These are phyloP conservation scores for Lachnellula occidentalis DNA, from an alignment of 2,329 filamentous ascomycete genomes.

Conservation along the genomic window DNA sequence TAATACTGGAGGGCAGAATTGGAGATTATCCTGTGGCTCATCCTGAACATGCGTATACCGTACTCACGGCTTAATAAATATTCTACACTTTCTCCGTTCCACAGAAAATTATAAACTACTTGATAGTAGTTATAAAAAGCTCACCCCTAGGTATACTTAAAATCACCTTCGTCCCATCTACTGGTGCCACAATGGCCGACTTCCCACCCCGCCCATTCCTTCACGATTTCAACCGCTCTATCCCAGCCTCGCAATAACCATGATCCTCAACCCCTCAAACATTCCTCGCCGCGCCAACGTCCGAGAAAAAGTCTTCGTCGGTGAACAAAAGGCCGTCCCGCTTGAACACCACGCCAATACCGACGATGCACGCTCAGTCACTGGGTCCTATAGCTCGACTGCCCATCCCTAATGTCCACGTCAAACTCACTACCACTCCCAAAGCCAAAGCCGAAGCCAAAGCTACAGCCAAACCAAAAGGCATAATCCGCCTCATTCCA, in stretches of 20 bases:
- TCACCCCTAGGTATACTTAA: too few relatives aligned
- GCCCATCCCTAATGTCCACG: neutral
- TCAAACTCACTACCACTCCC: neutral
- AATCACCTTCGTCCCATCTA: too few relatives aligned
- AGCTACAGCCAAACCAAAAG: too few relatives aligned
- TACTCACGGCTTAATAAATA: too few relatives aligned
- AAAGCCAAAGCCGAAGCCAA: neutral
- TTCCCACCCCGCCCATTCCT: constrained; percentile 1
- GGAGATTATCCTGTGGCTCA: too few relatives aligned
- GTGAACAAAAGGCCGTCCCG: constrained; percentile 44
- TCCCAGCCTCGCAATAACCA: constrained; percentile 4
- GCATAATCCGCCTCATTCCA: constrained; percentile 53
- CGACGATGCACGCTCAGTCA: constrained; percentile 73
- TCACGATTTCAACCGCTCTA: constrained; percentile 10
- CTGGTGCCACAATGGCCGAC: too few relatives aligned
- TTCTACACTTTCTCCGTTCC: too few relatives aligned
- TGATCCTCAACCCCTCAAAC: constrained; percentile 38
- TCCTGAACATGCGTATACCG: too few relatives aligned
- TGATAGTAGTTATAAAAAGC: too few relatives aligned
- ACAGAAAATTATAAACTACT: too few relatives aligned
- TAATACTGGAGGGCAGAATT: too few relatives aligned
- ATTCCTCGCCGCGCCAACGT: constrained; percentile 59
- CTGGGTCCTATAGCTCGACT: constrained; percentile 50
- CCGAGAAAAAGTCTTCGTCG: constrained; percentile 53
- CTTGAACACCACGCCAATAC: constrained; percentile 68